Percentiles rank a stretch among this genome's conserved stretches.
Evolutionary conservation across 257 asterid species (phyloP).

Genomic region (Datura wrightii): DNA sequence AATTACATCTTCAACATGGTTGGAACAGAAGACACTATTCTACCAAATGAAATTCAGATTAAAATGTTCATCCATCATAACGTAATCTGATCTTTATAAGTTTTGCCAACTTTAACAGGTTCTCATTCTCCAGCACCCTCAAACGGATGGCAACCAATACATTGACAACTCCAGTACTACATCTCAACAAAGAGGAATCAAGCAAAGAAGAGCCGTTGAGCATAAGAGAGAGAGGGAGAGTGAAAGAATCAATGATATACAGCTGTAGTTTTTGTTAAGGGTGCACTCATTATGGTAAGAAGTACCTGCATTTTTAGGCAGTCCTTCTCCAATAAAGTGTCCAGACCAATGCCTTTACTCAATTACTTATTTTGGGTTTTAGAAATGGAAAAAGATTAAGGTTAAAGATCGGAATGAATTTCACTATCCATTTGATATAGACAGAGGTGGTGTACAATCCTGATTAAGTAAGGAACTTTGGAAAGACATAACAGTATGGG

Average conservation of each 20-base stretch:
- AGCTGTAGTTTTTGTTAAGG: not conserved
- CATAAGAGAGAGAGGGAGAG: not conserved
- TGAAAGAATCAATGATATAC: not conserved
- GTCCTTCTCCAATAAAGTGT: not conserved
- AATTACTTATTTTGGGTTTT: not conserved
- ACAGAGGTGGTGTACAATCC: not conserved
- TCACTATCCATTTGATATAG: not conserved
- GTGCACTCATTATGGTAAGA: not conserved
- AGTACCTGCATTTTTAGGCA: not conserved
- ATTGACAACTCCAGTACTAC: not conserved
- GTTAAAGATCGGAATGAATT: not conserved
- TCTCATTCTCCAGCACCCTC: constrained; percentile 10
- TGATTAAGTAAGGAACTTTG: not conserved
- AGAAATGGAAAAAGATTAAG: not conserved
- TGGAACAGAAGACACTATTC: constrained; percentile 11
- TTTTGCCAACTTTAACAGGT: not conserved
- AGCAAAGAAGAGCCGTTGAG: not conserved
- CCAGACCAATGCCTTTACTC: not conserved
- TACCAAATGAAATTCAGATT: not conserved
- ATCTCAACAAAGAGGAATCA: not conserved
- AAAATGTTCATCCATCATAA: not conserved
- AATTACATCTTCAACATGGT: not conserved
- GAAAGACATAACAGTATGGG: constrained; percentile 27
- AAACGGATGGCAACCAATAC: not conserved
- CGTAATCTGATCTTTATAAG: not conserved